Evolutionary conservation across 805 yeast species (phyloP), one percentile per base, ranked within the genome.

Genomic region (Wickerhamomyces bovis): DNA sequence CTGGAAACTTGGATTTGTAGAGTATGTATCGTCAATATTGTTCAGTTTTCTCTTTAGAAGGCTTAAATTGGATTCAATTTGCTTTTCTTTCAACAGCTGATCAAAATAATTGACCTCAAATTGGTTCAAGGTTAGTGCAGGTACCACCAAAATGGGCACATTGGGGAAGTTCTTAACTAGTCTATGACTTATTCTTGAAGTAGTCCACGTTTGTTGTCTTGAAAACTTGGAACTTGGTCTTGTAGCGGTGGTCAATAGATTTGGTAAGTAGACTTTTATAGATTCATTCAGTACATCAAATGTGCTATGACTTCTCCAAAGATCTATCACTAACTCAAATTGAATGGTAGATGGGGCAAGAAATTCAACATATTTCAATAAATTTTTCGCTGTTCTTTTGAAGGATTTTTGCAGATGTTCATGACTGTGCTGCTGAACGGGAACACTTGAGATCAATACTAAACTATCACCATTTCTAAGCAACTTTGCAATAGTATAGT

Each of bases 401-500:
- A 75, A 69, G 53, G 46, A 20, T 3, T 36, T 16, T 21, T 44
- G 47, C 7, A 33, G 19, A 33, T 33, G 36, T 16, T 33, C 36
- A 33, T 16, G 36, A 33, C 20, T 33, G 15, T 33, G 36, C n/a
- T 33, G 18, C 12, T 33, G 18, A 3, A 33, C 18, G 1, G 66
- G 66, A 18, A 80, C 68, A 4, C 85, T 71, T 1, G 89, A 73
- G 6, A 79, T 75, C 8, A 86, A 73, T 4, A 85, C 77, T 12
- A 86, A 63, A 13, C 80, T 73, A 62, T 86, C 95, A 9, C 89
- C 87, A 54, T 80, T 69, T 53, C 76, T 79, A 3, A 83, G 63
- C 12, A 83, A 65, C 38, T 71, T 66, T 41, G 70, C 70, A 45
- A 85, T 64, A 7, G 78, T 68, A 82, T 86, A 86, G 61, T 86